A percentile compares a stretch with the other conserved stretches of the same genome.
Evolutionary conservation across 257 asterid genomes (phyloP).

Genomic region (Oldenlandia corymbosa): DNA sequence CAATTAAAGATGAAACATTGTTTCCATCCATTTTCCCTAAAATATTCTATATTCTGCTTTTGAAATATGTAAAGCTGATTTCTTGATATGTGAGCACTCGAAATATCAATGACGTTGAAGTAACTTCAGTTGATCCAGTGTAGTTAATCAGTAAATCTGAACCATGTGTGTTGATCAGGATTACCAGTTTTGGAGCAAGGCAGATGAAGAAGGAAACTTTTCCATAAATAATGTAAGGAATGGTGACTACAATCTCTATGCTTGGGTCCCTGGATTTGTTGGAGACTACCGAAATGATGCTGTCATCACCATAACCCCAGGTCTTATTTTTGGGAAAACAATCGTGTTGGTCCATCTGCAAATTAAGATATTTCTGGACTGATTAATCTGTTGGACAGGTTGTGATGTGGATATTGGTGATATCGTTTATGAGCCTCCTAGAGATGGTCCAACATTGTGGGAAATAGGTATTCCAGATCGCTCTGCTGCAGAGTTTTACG

Average conservation of each 20-base stretch:
- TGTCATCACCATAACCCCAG: slow-evolving; percentile 41
- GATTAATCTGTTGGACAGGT: slow-evolving; percentile 27
- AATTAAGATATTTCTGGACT: background rate
- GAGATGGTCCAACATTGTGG: slow-evolving; percentile 80
- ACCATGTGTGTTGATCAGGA: slow-evolving; percentile 31
- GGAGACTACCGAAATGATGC: slow-evolving; percentile 50
- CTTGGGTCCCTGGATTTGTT: slow-evolving; percentile 65
- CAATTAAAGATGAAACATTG: background rate
- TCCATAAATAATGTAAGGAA: slow-evolving; percentile 35
- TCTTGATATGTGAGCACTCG: background rate
- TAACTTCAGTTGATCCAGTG: no score
- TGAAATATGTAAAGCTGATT: background rate
- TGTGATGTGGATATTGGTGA: slow-evolving; percentile 36
- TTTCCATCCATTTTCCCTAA: background rate
- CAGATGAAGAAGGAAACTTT: slow-evolving; percentile 49
- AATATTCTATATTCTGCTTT: background rate
- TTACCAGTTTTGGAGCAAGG: slow-evolving; percentile 66
- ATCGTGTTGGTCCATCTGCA: background rate
- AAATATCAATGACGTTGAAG: no score
- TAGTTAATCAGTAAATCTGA: background rate
- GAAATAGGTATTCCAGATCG: slow-evolving; percentile 83
- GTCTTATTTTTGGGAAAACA: slow-evolving; percentile 18
- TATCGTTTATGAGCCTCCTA: slow-evolving; percentile 49
- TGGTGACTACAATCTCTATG: slow-evolving; percentile 54
- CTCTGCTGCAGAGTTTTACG: slow-evolving; percentile 48